Percentiles rank a stretch among this genome's conserved stretches.
phyloP scores from a whole-genome alignment of 495 filamentous ascomycete species.

The Niebla homalea region DNA sequence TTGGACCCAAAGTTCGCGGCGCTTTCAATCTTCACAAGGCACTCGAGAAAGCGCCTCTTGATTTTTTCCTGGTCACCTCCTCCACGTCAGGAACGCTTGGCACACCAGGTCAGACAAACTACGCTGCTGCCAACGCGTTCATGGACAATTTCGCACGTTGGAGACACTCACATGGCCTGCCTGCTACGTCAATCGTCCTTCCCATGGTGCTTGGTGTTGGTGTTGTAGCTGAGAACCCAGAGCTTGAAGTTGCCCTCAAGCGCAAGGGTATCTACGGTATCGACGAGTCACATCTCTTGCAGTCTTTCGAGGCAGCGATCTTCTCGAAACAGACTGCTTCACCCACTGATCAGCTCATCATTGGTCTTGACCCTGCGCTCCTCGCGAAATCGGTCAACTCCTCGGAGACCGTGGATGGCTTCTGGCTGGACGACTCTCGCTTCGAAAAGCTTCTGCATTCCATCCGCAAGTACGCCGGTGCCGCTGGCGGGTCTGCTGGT shows the following conservation, averaged over 20 bases:
- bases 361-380: slow-evolving; percentile 20
- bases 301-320: slow-evolving; percentile 16
- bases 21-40: slow-evolving; percentile 18
- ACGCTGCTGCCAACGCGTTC: slow-evolving; percentile 13
- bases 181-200: slow-evolving; percentile 13
- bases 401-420: slow-evolving; percentile 14
- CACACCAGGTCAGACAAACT: slow-evolving; percentile 10
- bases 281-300: slow-evolving; percentile 24
- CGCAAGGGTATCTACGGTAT: slow-evolving; percentile 23
- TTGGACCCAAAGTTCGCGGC: slow-evolving; percentile 11
- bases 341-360: slow-evolving; percentile 7
- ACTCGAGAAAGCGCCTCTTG: slow-evolving; percentile 9
- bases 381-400: slow-evolving; percentile 7
- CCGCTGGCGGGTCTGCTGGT: no score
- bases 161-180: slow-evolving; percentile 5
- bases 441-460: not conserved
- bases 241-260: slow-evolving; percentile 21
- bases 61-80: slow-evolving; percentile 13
- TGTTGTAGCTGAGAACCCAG: slow-evolving; percentile 23
- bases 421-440: slow-evolving; percentile 4
- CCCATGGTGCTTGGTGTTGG: slow-evolving; percentile 19
- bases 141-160: slow-evolving; percentile 19
- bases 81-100: slow-evolving; percentile 8
- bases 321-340: no score
- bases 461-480: no score